A percentile compares a stretch with the other conserved stretches of the same genome.
These are phyloP conservation scores for Clonostachys rhizophaga DNA, from an alignment of 2,329 filamentous ascomycete species.

Conservation along the genomic window DNA sequence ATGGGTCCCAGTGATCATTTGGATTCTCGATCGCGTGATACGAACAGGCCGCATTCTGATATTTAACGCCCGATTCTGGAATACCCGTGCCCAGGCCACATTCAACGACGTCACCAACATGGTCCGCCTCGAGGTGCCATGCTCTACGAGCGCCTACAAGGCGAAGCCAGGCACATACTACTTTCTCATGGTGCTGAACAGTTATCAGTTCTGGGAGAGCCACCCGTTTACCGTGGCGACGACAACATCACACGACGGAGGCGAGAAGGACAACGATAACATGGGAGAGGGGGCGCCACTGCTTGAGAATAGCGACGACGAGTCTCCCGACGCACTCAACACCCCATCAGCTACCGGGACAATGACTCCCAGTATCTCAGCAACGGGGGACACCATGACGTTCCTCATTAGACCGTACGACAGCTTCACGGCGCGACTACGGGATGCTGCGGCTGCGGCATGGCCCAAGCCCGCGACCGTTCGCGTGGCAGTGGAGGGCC, in stretches of 20 bases:
- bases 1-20: slow-evolving; percentile 43
- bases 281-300: slow-evolving; percentile 23
- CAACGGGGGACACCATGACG: slow-evolving; percentile 16
- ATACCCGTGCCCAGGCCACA: slow-evolving; percentile 21
- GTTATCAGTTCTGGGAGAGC: slow-evolving; percentile 37
- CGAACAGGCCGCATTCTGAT: slow-evolving; percentile 34
- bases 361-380: not conserved
- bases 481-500: slow-evolving; percentile 35
- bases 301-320: slow-evolving; percentile 10
- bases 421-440: slow-evolving; percentile 32
- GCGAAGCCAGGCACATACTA: slow-evolving; percentile 36
- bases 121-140: slow-evolving; percentile 31
- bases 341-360: not conserved
- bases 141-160: slow-evolving; percentile 21
- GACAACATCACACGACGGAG: slow-evolving; percentile 3
- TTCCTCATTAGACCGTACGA: slow-evolving; percentile 42
- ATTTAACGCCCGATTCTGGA: slow-evolving; percentile 32
- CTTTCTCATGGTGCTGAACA: slow-evolving; percentile 36
- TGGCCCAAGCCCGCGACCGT: slow-evolving; percentile 17
- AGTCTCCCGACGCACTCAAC: slow-evolving; percentile 1
- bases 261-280: not conserved
- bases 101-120: slow-evolving; percentile 34
- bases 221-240: slow-evolving; percentile 43
- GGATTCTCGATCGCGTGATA: slow-evolving; percentile 41
- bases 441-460: slow-evolving; percentile 15